Evolutionary conservation across 2,329 filamentous ascomycete species (phyloP), one percentile per base, ranked within the genome.

Genomic region (Ophiostoma ips): DNA sequence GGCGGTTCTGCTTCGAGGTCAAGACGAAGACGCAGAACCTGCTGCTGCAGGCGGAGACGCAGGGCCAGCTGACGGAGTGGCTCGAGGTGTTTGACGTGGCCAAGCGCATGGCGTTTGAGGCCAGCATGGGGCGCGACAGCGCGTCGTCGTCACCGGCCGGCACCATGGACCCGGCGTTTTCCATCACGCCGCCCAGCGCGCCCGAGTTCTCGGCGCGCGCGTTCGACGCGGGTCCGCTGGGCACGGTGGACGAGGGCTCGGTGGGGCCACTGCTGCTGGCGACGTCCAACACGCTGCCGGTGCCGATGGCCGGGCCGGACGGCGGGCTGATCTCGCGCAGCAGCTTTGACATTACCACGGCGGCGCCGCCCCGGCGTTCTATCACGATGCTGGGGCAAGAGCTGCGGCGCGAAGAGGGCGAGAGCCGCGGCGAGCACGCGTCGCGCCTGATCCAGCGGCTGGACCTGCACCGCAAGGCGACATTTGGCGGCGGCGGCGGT

Each of bases 1-100:
- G 92, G 36, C 79, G 92, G 15, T 98, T 96, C 66, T 96, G 92
- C 63, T 95, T 98, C 60, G 92, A 98, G 66, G 84, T 98, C 60
- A 98, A 96, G 71, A 98, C 92, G 2, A 98, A 95, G 65, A 94
- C 87, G 60, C 85, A 85, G 55, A 92, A 83, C 46, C 81, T 95
- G 55, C 70, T 95, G 52, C 72, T 98, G 3, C 92, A 98, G 66
- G 86, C 90, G 5, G 92, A 98, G 63, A 95, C 87, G 0, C 92
- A 98, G 63, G 72, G 71, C 46, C 87, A 96, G 62, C 75, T 98
- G n/a, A 88, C 85, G 52, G 86, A 94, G 59, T 98, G 92, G 92
- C 80, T 98, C 50, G 80, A 86, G 56, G 82, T 90, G 0, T 95
- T 98, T 58, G 90, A 98, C 58, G 79, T 89, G 15, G 89, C 90